These are phyloP conservation scores for Discostella pseudostelligera DNA, from an alignment of 108 stramenopile species.

Conservation along the genomic window DNA sequence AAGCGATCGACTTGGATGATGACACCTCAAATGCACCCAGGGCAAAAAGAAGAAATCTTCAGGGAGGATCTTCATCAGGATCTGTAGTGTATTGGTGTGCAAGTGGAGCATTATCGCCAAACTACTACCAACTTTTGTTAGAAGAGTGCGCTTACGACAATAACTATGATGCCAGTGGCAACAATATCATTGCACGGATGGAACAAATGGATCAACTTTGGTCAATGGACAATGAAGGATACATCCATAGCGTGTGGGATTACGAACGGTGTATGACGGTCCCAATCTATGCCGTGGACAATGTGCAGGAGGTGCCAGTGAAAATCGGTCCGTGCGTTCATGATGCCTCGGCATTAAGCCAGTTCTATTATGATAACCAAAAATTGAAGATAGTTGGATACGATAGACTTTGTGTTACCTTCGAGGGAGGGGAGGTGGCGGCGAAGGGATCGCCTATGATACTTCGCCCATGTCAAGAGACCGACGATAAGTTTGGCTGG, in stretches of 20 bases:
- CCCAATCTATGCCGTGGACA: slow-evolving; percentile 4
- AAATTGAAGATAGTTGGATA: slow-evolving; percentile 26
- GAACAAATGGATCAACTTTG: slow-evolving; percentile 52
- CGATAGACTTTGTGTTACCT: slow-evolving; percentile 33
- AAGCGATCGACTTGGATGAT: neutral
- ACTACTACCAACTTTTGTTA: slow-evolving; percentile 38
- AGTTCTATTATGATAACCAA: slow-evolving; percentile 21
- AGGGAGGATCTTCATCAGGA: neutral
- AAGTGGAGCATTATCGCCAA: slow-evolving; percentile 40
- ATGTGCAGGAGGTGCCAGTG: slow-evolving; percentile 22
- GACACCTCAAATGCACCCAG: slow-evolving; percentile 3
- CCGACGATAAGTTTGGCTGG: slow-evolving; percentile 38
- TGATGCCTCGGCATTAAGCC: slow-evolving; percentile 13
- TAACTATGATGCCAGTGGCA: neutral
- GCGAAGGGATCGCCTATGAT: slow-evolving; percentile 36
- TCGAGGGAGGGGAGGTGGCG: slow-evolving; percentile 19
- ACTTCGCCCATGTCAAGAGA: slow-evolving; percentile 10
- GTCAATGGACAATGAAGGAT: slow-evolving; percentile 34
- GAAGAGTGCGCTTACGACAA: slow-evolving; percentile 23
- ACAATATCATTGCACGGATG: slow-evolving; percentile 12
- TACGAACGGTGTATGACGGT: slow-evolving; percentile 36
- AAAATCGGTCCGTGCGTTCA: slow-evolving; percentile 37
- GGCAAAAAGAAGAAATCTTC: neutral
- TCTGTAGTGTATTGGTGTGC: slow-evolving; percentile 25
- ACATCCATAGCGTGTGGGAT: slow-evolving; percentile 34